These are phyloP conservation scores for Eucalyptus polybractea DNA, from an alignment of 345 rosid genomes.

Conservation along the genomic window DNA sequence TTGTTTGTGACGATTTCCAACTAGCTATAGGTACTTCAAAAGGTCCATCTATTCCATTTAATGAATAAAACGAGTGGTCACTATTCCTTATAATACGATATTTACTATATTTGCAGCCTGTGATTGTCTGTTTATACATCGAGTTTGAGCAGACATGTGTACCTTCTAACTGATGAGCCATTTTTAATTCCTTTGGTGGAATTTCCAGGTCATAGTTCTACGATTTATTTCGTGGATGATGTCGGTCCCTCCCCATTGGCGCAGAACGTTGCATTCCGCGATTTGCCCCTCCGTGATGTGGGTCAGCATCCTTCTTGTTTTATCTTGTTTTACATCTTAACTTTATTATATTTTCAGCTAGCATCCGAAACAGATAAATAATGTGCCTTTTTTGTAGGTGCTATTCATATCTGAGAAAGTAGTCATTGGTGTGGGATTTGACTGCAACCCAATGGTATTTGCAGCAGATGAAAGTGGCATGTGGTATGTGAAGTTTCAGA, in stretches of 20 bases:
- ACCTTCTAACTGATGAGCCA: neutral
- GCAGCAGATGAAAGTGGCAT: conserved; percentile 94
- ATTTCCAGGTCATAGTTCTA: conserved; percentile 83
- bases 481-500: conserved; percentile 38
- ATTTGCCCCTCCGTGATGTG: conserved; percentile 99
- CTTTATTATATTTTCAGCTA: neutral
- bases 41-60: neutral
- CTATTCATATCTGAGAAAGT: conserved; percentile 85
- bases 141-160: neutral
- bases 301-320: conserved; percentile 77
- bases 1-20: neutral
- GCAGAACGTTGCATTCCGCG: conserved; percentile 73
- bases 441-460: conserved; percentile 91
- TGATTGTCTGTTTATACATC: neutral
- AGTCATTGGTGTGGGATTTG: conserved; percentile 91
- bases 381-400: conserved; percentile 34
- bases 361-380: neutral
- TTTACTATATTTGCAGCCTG: neutral
- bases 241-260: conserved; percentile 97
- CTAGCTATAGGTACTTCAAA: neutral
- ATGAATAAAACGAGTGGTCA: neutral
- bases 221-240: conserved; percentile 95
- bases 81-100: neutral
- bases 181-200: neutral
- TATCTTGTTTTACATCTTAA: conserved; percentile 1